Percentiles rank a stretch among this genome's conserved stretches.
Conservation (phyloP, 345 rosid species). For the Balakata baccata region DNA sequence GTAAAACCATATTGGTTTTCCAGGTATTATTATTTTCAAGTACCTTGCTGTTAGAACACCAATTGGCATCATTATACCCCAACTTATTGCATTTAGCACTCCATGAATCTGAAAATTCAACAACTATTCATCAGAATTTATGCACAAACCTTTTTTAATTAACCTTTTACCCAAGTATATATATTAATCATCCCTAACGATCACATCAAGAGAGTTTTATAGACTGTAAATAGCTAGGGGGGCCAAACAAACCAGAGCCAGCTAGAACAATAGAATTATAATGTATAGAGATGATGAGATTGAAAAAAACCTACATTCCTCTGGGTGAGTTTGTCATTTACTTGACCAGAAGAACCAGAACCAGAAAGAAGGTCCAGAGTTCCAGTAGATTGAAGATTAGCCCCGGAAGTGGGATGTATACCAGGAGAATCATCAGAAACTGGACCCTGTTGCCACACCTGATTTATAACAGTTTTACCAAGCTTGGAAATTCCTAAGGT, state of each 20-base stretch:
- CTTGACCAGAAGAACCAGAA: slow-evolving; percentile 32
- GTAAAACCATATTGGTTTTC: slow-evolving; percentile 87
- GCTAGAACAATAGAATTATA: too few species aligned
- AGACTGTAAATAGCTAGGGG: too few species aligned
- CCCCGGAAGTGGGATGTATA: slow-evolving; percentile 48
- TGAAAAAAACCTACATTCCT: slow-evolving; percentile 52
- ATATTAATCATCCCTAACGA: too few species aligned
- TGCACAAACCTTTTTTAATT: too few species aligned
- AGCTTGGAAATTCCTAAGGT: slow-evolving; percentile 39
- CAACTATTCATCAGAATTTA: neutral
- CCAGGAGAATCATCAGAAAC: slow-evolving; percentile 42
- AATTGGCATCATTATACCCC: slow-evolving; percentile 84
- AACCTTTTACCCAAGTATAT: too few species aligned
- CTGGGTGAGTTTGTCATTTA: slow-evolving; percentile 43
- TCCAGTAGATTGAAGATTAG: slow-evolving; percentile 55
- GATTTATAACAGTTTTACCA: slow-evolving; percentile 47
- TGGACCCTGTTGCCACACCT: slow-evolving; percentile 84
- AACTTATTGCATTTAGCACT: slow-evolving; percentile 68
- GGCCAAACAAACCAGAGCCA: too few species aligned
- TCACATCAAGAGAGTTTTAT: too few species aligned
- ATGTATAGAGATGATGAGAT: too few species aligned
- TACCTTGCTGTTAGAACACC: slow-evolving; percentile 78
- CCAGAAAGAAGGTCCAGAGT: slow-evolving; percentile 66
- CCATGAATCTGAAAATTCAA: slow-evolving; percentile 65
- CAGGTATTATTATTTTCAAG: slow-evolving; percentile 68